Evolutionary conservation across 108 stramenopile species (phyloP).

Genomic region (Heterococcus sp.): DNA sequence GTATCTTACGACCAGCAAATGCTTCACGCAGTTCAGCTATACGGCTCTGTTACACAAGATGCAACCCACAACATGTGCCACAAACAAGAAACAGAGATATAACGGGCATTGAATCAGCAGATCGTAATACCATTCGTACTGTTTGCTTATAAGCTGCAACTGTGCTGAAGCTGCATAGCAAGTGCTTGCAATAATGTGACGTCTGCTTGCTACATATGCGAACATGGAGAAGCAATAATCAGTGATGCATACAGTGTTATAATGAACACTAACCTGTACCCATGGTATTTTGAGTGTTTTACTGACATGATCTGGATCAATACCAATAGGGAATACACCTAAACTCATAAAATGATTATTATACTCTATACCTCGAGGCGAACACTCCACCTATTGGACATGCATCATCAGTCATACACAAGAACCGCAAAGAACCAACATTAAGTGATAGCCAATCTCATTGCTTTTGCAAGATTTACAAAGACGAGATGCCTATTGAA

Average conservation of each 20-base stretch:
- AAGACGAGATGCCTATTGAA: too few species aligned
- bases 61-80: not conserved
- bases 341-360: conserved; percentile 37
- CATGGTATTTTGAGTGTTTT: conserved; percentile 15
- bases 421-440: not conserved
- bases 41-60: not conserved
- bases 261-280: conserved; percentile 29
- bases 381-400: conserved; percentile 51
- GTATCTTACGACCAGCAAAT: conserved; percentile 36
- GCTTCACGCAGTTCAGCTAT: conserved; percentile 27
- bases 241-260: too few species aligned
- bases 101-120: not conserved
- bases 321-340: conserved; percentile 55
- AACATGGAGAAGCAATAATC: too few species aligned
- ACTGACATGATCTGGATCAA: conserved; percentile 43
- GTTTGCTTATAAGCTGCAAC: too few species aligned
- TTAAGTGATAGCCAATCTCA: not conserved
- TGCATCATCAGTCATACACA: not conserved
- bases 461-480: too few species aligned
- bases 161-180: too few species aligned
- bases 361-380: conserved; percentile 49
- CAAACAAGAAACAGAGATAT: not conserved
- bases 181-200: too few species aligned
- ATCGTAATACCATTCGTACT: too few species aligned
- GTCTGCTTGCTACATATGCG: too few species aligned